A percentile compares a stretch with the other conserved stretches of the same genome.
phyloP scores from a whole-genome alignment of 2,329 filamentous ascomycete species.

The Pseudogymnoascus sp. region DNA sequence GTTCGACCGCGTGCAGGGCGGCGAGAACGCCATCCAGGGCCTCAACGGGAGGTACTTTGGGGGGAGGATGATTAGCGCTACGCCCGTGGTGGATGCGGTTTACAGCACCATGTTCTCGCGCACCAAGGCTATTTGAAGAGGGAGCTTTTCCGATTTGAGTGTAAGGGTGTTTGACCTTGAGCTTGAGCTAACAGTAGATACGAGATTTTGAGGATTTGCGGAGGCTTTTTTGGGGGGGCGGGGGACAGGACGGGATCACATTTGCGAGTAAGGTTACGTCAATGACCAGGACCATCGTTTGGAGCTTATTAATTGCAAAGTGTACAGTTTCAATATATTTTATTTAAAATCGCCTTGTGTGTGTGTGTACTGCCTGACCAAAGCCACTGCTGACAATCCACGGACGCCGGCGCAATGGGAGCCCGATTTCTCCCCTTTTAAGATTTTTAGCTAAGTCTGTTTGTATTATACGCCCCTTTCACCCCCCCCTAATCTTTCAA shows the following conservation, averaged over 20 bases:
- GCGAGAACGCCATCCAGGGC: slow-evolving; percentile 95
- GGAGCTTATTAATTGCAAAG: not conserved
- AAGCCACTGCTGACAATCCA: not conserved
- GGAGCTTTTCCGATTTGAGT: not conserved
- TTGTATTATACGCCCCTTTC: not conserved
- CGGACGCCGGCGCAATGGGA: not conserved
- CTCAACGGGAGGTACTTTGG: slow-evolving; percentile 96
- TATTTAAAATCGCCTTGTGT: not conserved
- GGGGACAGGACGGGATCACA: not conserved
- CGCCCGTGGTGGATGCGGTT: slow-evolving; percentile 94
- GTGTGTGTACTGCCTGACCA: not conserved
- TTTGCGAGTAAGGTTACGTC: not conserved
- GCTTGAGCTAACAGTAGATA: not conserved
- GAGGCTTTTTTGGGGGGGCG: not conserved
- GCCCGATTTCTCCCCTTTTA: not conserved
- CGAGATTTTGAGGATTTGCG: not conserved
- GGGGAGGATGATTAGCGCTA: slow-evolving; percentile 83
- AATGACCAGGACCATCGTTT: not conserved
- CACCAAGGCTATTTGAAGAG: slow-evolving; percentile 62
- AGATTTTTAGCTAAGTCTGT: not conserved
- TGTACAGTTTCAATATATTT: not conserved
- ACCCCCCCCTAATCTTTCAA: not conserved
- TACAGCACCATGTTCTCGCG: slow-evolving; percentile 95
- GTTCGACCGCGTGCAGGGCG: slow-evolving; percentile 90
- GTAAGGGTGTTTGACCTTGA: not conserved